Evolutionary conservation across 2,329 filamentous ascomycete species (phyloP).

Genomic region (Phyllosticta citrichinensis): DNA sequence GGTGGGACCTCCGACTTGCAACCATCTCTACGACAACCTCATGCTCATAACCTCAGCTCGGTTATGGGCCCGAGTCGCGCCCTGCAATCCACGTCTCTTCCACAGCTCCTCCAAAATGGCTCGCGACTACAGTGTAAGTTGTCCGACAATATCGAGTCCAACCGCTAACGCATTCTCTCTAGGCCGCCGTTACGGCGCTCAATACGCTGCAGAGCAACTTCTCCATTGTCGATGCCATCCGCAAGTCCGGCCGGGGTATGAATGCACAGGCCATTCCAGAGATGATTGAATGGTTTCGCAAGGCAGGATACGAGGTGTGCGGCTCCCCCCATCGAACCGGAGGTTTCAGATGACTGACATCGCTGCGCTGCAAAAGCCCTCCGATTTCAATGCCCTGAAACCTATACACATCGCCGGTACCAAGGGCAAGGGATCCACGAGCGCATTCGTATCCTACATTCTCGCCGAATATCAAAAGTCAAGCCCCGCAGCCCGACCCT

Average conservation of each 20-base stretch:
- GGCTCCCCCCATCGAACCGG: conserved; percentile 13
- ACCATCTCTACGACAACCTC: background rate
- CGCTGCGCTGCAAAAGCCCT: conserved; percentile 36
- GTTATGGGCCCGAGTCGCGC: conserved; percentile 1
- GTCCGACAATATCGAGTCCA: background rate
- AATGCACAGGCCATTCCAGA: conserved; percentile 72
- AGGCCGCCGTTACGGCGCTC: conserved; percentile 63
- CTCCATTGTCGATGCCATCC: conserved; percentile 64
- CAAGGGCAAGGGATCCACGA: conserved; percentile 88
- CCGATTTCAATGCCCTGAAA: conserved; percentile 50
- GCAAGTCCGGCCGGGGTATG: conserved; percentile 61
- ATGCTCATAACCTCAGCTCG: conserved; percentile 7
- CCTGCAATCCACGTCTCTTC: background rate
- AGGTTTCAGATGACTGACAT: background rate
- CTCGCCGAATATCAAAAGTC: conserved; percentile 51
- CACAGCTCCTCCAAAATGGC: conserved; percentile 8
- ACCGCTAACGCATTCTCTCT: background rate
- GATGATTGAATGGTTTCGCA: conserved; percentile 66
- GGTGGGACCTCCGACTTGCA: background rate
- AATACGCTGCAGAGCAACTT: conserved; percentile 73
- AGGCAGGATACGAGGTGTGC: conserved; percentile 64
- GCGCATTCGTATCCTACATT: conserved; percentile 72
- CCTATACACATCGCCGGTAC: conserved; percentile 82
- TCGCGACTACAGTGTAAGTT: conserved; percentile 13
- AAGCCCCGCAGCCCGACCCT: conserved; percentile 25